These are phyloP conservation scores for Fusarium illudens DNA, from an alignment of 2,329 filamentous ascomycete genomes.

Conservation along the genomic window DNA sequence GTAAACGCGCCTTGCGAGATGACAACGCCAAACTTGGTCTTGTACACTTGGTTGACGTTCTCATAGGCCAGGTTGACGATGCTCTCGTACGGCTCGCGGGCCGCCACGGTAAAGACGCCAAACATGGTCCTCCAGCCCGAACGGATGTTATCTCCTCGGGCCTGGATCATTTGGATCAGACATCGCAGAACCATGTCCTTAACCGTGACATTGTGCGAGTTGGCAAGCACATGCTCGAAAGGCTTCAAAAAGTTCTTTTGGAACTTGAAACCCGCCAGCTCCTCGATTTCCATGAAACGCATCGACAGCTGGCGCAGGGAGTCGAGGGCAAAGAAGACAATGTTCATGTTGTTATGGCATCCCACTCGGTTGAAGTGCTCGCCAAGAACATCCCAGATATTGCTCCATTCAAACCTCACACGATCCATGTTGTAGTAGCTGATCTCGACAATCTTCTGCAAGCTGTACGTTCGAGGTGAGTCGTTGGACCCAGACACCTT, in stretches of 20 bases:
- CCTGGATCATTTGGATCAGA: slow-evolving; percentile 99
- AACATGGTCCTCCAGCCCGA: slow-evolving; percentile 99
- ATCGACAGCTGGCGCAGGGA: slow-evolving; percentile 95
- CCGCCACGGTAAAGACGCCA: slow-evolving; percentile 95
- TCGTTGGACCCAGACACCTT: slow-evolving; percentile 96
- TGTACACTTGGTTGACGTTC: slow-evolving; percentile 95
- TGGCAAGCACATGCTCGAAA: slow-evolving; percentile 96
- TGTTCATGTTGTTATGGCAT: slow-evolving; percentile 93
- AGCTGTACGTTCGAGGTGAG: slow-evolving; percentile 92
- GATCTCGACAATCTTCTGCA: slow-evolving; percentile 98
- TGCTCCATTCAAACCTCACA: slow-evolving; percentile 98
- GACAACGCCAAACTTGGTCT: slow-evolving; percentile 92
- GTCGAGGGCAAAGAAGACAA: slow-evolving; percentile 97
- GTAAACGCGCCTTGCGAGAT: slow-evolving; percentile 97
- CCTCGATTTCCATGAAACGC: slow-evolving; percentile 98
- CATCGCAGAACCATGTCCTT: slow-evolving; percentile 98
- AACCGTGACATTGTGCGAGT: slow-evolving; percentile 88
- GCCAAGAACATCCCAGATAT: slow-evolving; percentile 96
- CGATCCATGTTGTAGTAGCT: slow-evolving; percentile 99
- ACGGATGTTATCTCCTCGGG: slow-evolving; percentile 93
- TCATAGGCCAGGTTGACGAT: slow-evolving; percentile 98
- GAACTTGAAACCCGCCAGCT: slow-evolving; percentile 98
- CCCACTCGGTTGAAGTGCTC: slow-evolving; percentile 99
- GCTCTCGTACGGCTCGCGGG: slow-evolving; percentile 89
- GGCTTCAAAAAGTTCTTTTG: slow-evolving; percentile 99